Conservation (phyloP, 306 rosid genomes). For the Macrotyloma uniflorum region DNA sequence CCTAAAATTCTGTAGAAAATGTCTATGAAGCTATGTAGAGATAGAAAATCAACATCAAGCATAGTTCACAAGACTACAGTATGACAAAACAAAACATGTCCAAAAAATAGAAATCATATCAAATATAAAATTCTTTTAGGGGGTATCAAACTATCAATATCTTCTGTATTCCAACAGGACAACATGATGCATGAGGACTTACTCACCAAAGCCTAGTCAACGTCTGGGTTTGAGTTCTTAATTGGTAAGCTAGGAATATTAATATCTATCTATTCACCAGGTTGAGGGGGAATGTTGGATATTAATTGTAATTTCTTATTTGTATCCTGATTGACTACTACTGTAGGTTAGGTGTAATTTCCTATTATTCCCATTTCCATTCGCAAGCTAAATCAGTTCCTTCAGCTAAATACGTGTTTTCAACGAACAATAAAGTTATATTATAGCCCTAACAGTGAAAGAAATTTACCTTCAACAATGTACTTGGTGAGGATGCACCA, state of each 20-base stretch:
- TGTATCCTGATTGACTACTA: neutral
- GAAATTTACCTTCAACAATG: conserved; percentile 64
- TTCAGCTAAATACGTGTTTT: neutral
- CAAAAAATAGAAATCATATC: neutral
- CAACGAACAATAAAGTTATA: conserved; percentile 1
- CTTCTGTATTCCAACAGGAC: neutral
- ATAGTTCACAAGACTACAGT: neutral
- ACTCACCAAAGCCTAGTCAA: neutral
- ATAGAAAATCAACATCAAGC: neutral
- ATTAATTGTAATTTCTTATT: neutral
- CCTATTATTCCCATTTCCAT: no score
- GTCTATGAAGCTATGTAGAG: neutral
- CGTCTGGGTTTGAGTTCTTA: neutral
- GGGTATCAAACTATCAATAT: neutral
- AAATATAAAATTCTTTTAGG: neutral
- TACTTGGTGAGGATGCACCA: conserved; percentile 70
- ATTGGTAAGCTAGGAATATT: neutral
- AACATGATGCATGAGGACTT: neutral
- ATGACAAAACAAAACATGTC: neutral
- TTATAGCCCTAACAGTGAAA: neutral
- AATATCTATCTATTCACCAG: neutral
- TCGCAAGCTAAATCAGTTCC: conserved; percentile 17
- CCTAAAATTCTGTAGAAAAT: neutral
- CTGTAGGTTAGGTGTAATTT: neutral
- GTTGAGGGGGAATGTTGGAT: neutral